These are phyloP conservation scores for Jimgerdemannia flammicorona DNA, from an alignment of 192 early-diverging fungal genomes.

Conservation along the genomic window DNA sequence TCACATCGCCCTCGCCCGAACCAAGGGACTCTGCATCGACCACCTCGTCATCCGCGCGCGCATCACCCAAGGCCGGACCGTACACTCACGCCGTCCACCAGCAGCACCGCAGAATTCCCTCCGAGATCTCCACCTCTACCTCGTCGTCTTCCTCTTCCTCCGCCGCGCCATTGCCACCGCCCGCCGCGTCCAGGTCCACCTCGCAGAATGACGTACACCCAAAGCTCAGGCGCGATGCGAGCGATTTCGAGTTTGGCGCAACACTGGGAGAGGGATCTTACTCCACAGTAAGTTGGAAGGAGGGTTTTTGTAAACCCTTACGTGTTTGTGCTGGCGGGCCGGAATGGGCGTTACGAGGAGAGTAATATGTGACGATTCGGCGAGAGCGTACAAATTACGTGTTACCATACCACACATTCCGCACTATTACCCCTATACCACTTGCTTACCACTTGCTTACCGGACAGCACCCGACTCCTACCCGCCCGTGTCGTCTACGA, in stretches of 20 bases:
- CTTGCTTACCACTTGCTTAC: neutral
- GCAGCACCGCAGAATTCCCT: neutral
- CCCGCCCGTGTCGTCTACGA: neutral
- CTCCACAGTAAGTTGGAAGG: constrained; percentile 65
- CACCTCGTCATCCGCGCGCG: too few relatives aligned
- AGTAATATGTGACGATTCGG: too few relatives aligned
- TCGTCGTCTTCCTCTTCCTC: neutral
- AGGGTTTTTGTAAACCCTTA: neutral
- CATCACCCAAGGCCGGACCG: neutral
- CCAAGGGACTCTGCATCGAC: too few relatives aligned
- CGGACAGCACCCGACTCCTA: neutral
- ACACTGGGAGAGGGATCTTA: constrained; percentile 93
- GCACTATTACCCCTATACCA: too few relatives aligned
- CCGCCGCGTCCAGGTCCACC: constrained; percentile 6
- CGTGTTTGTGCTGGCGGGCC: too few relatives aligned
- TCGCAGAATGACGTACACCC: constrained; percentile 4
- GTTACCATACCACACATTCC: too few relatives aligned
- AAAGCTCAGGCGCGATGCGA: constrained; percentile 63
- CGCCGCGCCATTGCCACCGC: neutral
- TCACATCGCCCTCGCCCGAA: too few relatives aligned
- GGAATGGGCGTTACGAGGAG: too few relatives aligned
- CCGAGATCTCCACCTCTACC: too few relatives aligned
- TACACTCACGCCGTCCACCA: neutral
- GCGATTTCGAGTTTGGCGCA: constrained; percentile 83
- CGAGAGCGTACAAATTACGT: too few relatives aligned